These are phyloP conservation scores for Coniophora puteana DNA, from an alignment of 1,284 basidiomycete species.

Conservation along the genomic window DNA sequence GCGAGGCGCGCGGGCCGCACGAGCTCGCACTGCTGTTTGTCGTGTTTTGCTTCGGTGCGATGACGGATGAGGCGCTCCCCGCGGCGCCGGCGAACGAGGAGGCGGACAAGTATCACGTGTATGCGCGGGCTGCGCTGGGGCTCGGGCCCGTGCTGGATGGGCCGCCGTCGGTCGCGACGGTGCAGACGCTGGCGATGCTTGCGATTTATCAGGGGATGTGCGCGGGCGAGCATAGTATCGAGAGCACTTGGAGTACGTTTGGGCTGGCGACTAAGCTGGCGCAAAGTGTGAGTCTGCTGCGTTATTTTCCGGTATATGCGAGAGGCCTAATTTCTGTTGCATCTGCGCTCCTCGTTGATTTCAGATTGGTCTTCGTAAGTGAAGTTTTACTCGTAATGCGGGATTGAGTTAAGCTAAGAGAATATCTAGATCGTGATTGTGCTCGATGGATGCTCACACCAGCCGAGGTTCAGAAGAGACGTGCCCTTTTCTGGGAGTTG, in stretches of 20 bases:
- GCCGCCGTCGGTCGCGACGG: constrained; percentile 62
- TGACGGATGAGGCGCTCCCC: constrained; percentile 47
- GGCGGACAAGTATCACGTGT: constrained; percentile 48
- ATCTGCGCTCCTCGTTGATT: constrained; percentile 9
- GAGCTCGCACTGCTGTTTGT: constrained; percentile 56
- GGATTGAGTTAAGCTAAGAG: constrained; percentile 7
- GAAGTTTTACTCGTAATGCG: background rate
- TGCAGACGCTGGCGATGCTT: constrained; percentile 64
- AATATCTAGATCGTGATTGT: constrained; percentile 56
- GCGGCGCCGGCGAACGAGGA: constrained; percentile 48
- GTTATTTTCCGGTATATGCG: background rate
- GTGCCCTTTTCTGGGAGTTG: constrained; percentile 70
- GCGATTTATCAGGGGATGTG: constrained; percentile 63
- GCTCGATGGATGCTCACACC: constrained; percentile 59
- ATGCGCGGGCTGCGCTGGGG: constrained; percentile 58
- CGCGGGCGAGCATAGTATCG: constrained; percentile 55
- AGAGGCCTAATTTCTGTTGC: constrained; percentile 11
- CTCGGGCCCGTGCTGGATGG: constrained; percentile 64
- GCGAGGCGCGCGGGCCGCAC: constrained; percentile 41
- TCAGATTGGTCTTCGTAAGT: constrained; percentile 68
- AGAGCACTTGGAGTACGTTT: constrained; percentile 58
- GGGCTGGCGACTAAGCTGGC: constrained; percentile 60
- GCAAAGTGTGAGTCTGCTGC: constrained; percentile 50
- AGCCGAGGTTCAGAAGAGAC: constrained; percentile 61
- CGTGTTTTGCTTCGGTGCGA: constrained; percentile 54